Evolutionary conservation across 73 alveolate species (phyloP), one percentile per base, ranked within the genome.

Genomic region (Paramecium sexaurelia): DNA sequence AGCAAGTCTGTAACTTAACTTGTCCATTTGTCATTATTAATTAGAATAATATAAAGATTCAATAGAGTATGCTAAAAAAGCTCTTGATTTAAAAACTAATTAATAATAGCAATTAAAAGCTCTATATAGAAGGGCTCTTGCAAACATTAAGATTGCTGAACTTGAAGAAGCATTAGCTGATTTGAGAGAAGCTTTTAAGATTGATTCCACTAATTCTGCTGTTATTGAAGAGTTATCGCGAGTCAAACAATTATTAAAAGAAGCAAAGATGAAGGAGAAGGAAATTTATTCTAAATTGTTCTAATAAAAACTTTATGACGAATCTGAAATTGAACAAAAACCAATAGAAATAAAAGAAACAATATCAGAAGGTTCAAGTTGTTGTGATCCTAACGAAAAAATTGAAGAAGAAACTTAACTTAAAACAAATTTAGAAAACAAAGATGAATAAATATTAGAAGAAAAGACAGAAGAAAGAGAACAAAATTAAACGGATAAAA

Each of bases 281-380:
- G 92, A 96, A 71, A 61, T 92, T 19, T 85, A 92, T 43, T 88
- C 92, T 67, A 92, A 88, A 22, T 75, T 98, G 67, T 98, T 98
- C 91, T 84, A 92, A 91, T 26, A 41, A 19, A 95, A 96, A 40
- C 93, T 96, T 51, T 98, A 98, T 92, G 96, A 95, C 6, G 99
- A 98, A 61, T 51, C 67, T 3, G 67, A 51, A 51, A 51, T 51
- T 51, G 67, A 51, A 51, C 67, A 26, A 51, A 51, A 51, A n/a
- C 15, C 15, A 51, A 51, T 51, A n/a, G 67, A 51, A 19, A 51
- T 51, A n/a, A 51, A 51, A 20, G 67, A 51, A 20, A 13, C 67
- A 4, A 51, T 17, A 51, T 51, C 67, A 51, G 67, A 51, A 51
- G 32, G 32, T 51, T 51, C 67, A n/a, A 51, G 67, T 51, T 51